Conservation (phyloP, 495 filamentous ascomycete genomes). For the Penicillium silybi region DNA sequence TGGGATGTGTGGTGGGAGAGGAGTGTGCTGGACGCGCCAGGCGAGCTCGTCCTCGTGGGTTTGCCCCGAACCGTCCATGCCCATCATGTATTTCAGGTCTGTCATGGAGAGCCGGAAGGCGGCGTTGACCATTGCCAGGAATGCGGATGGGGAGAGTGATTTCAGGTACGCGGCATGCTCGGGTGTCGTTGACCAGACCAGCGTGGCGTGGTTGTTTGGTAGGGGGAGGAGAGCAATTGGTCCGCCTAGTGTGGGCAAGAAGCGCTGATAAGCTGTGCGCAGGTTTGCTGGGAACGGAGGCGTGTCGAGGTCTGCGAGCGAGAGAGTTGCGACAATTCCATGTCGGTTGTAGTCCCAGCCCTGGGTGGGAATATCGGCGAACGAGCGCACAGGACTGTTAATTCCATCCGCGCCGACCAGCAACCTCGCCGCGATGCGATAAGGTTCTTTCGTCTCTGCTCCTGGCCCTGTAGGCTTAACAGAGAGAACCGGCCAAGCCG, state of each 20-base stretch:
- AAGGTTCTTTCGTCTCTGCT: conserved; percentile 31
- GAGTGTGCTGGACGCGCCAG: conserved; percentile 75
- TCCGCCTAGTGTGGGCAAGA: conserved; percentile 74
- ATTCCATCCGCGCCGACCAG: conserved; percentile 92
- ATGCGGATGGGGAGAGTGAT: conserved; percentile 62
- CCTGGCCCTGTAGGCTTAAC: conserved; percentile 43
- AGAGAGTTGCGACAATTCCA: conserved; percentile 85
- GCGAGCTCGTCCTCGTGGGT: conserved; percentile 66
- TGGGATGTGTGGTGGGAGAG: conserved; percentile 50
- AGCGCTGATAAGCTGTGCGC: conserved; percentile 89
- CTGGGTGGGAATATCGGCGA: conserved; percentile 75
- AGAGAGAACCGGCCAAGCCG: conserved; percentile 80
- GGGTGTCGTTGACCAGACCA: conserved; percentile 92
- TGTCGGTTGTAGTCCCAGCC: conserved; percentile 94
- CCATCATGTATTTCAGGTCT: conserved; percentile 79
- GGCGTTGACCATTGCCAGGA: conserved; percentile 86
- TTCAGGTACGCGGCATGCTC: conserved; percentile 76
- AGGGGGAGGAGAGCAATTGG: conserved; percentile 88
- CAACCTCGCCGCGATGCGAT: conserved; percentile 69
- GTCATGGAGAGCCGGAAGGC: conserved; percentile 78
- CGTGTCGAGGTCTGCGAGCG: conserved; percentile 51
- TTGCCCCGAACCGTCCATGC: conserved; percentile 32
- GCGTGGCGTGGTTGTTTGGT: conserved; percentile 72
- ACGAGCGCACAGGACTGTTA: conserved; percentile 88
- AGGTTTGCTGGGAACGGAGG: conserved; percentile 30